phyloP scores from a whole-genome alignment of 2,329 filamentous ascomycete genomes.

The Cladosporium colombiae region DNA sequence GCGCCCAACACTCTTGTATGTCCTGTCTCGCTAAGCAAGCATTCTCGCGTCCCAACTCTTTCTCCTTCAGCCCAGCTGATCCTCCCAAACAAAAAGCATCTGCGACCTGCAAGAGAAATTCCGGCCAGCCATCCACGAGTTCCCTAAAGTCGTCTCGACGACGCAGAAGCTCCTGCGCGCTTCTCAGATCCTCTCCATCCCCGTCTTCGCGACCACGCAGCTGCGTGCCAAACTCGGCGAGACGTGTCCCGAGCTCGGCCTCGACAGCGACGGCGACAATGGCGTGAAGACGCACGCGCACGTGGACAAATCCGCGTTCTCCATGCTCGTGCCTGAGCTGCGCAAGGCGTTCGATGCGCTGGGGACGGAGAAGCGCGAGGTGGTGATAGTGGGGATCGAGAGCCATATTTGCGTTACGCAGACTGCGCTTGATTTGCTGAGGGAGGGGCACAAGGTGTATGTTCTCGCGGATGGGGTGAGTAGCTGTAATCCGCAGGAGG shows the following conservation, averaged over 20 bases:
- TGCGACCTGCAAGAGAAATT: constrained; percentile 97
- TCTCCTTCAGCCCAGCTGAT: not conserved
- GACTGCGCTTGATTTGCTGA: constrained; percentile 79
- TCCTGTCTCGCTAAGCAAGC: not conserved
- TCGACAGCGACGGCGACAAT: constrained; percentile 48
- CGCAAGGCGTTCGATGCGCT: constrained; percentile 46
- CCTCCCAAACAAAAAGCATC: constrained; percentile 58
- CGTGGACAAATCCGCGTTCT: constrained; percentile 86
- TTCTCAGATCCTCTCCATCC: constrained; percentile 62
- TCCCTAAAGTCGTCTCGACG: constrained; percentile 67
- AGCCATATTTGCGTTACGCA: constrained; percentile 93
- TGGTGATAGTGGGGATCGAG: constrained; percentile 88
- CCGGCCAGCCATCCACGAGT: constrained; percentile 77
- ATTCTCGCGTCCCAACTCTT: not conserved
- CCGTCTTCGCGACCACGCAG: constrained; percentile 85
- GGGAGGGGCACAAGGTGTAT: constrained; percentile 77
- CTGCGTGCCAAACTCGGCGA: constrained; percentile 74
- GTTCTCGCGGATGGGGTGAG: constrained; percentile 87
- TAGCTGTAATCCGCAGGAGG: constrained; percentile 80
- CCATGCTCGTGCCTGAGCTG: constrained; percentile 77
- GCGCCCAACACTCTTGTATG: constrained; percentile 24
- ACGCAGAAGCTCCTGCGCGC: constrained; percentile 56
- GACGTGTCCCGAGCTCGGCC: constrained; percentile 71
- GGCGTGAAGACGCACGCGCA: constrained; percentile 58
- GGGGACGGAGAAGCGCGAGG: constrained; percentile 52